Conservation (phyloP, 116 monocot species). For the Papilionanthe hybrid region DNA sequence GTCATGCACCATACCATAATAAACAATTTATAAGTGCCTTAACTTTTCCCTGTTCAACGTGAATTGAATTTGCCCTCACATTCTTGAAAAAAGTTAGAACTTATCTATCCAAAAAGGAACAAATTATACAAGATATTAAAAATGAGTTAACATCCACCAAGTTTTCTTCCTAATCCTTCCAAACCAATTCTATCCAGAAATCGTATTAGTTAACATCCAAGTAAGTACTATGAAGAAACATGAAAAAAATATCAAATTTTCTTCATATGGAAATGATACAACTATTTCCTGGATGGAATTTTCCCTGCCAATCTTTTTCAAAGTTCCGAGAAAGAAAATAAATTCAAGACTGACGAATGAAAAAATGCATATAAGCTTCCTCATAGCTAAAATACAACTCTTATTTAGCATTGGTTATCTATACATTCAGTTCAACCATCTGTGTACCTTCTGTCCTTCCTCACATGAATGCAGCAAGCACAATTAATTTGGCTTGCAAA, state of each 20-base stretch:
- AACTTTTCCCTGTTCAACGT: neutral
- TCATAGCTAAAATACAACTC: neutral
- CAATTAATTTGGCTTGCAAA: neutral
- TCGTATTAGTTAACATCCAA: neutral
- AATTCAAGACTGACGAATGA: neutral
- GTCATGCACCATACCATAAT: slow-evolving; percentile 3
- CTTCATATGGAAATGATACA: neutral
- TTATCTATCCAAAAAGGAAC: neutral
- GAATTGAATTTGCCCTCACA: neutral
- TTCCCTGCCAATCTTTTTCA: neutral
- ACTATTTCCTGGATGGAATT: neutral
- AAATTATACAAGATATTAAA: neutral
- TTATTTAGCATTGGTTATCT: neutral
- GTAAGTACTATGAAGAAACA: neutral
- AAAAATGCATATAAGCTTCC: neutral
- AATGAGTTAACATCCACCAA: neutral
- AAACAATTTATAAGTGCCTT: neutral
- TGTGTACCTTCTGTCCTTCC: neutral
- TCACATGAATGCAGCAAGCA: neutral
- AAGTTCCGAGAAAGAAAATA: neutral
- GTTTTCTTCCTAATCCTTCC: neutral
- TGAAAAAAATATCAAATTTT: neutral
- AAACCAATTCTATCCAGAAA: neutral
- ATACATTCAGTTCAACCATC: neutral
- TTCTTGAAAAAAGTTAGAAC: neutral